Base-by-base conservation (phyloP, 352 stramenopile genomes). In the Thalassiosira mediterranea region DNA sequence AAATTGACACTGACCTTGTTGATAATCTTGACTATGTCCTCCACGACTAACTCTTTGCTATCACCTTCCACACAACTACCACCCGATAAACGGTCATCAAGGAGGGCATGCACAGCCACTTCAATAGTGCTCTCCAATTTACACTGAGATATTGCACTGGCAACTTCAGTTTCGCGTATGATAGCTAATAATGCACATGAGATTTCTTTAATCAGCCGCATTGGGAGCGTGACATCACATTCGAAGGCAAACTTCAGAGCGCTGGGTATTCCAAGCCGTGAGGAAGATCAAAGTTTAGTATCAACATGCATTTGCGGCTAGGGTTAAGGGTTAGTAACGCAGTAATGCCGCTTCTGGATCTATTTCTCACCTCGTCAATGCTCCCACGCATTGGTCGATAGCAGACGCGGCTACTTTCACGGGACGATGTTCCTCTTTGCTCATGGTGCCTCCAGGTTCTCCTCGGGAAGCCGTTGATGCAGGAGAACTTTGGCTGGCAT, bases 1-100 rank as follows among this genome's bases (percentile, higher is more conserved):
- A n/a, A n/a, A n/a, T n/a, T n/a, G n/a, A n/a, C n/a, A n/a, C n/a
- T 68, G 66, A 89, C 77, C 76, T 91, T 94, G 53, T 93, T 94
- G 29, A 92, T 90, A 29, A 71, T 78, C 42, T 74, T 77, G 15
- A 89, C 72, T 63, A 91, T 80, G 28, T 83, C 72, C 15, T 37
- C 46, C 7, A 46, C n/a, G n/a, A n/a, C n/a, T n/a, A n/a, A n/a
- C n/a, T n/a, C n/a, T n/a, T n/a, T 19, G 15, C 7, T 66, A 34
- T 54, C 52, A 44, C 61, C n/a, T 23, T 60, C 63, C 29, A 29
- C 49, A 26, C 60, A 58, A 37, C 68, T 64, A 32, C 51, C 37
- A 56, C 63, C 46, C 37, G 62, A 65, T 31, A 93, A 64, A 29
- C 84, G 67, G 65, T 73, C 46, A 73, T 91, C 84, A 13, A 91